Percentiles rank a stretch among this genome's conserved stretches.
phyloP scores from a whole-genome alignment of 352 stramenopile genomes.

The Phytophthora lateralis region DNA sequence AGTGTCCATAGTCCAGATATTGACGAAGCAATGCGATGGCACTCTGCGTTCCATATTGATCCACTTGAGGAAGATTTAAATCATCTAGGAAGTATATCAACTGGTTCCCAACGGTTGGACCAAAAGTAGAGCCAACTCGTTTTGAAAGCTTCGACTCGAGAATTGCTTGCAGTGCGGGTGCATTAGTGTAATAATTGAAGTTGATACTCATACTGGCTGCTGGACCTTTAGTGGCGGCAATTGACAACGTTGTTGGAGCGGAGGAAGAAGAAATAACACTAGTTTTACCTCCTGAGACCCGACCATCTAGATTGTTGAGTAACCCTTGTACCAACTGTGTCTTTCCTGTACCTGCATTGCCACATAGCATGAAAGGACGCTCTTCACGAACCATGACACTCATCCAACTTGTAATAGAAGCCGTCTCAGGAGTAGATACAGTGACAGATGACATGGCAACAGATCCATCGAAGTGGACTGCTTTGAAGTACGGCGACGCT shows the following conservation, averaged over 20 bases:
- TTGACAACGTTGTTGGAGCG: conserved; percentile 25
- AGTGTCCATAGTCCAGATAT: conserved; percentile 94
- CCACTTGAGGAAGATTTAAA: conserved; percentile 94
- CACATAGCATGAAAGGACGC: conserved; percentile 94
- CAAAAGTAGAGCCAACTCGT: conserved; percentile 86
- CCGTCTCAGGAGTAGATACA: conserved; percentile 94
- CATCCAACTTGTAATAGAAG: conserved; percentile 94
- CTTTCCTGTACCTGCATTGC: conserved; percentile 93
- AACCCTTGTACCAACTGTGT: conserved; percentile 93
- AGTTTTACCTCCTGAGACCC: conserved; percentile 25
- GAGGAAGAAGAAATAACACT: conserved; percentile 10
- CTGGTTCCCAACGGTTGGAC: conserved; percentile 75
- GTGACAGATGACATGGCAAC: conserved; percentile 87
- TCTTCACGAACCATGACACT: conserved; percentile 91
- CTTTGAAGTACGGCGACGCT: conserved; percentile 92
- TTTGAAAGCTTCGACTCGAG: conserved; percentile 92
- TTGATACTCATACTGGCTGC: conserved; percentile 76
- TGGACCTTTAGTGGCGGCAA: conserved; percentile 33
- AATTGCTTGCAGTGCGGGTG: conserved; percentile 70
- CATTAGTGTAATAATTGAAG: conserved; percentile 88
- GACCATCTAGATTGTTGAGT: conserved; percentile 53
- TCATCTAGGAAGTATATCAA: conserved; percentile 97
- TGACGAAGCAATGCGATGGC: conserved; percentile 94
- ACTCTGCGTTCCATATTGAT: conserved; percentile 95
- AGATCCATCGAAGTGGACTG: conserved; percentile 76